Evolutionary conservation across 306 rosid species (phyloP).

Genomic region (Luffa acutangula): DNA sequence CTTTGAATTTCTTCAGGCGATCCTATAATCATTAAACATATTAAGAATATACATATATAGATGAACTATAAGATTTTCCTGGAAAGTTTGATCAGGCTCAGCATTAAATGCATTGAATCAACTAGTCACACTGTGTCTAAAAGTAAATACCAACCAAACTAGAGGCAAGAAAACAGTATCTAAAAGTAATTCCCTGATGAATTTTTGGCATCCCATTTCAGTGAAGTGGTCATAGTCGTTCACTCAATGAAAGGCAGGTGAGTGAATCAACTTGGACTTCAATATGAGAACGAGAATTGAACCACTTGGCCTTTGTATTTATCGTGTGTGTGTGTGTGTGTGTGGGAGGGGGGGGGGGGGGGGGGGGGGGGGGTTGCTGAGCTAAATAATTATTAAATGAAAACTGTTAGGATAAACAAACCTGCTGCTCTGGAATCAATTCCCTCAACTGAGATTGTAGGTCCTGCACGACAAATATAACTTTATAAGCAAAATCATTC

Average conservation of each 20-base stretch:
- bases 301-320: not conserved
- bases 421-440: conserved; percentile 91
- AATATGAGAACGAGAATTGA: not conserved
- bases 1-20: conserved; percentile 77
- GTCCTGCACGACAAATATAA: conserved; percentile 44
- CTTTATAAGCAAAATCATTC: conserved; percentile 2
- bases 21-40: conserved; percentile 35
- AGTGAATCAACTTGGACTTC: not conserved
- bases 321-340: not conserved
- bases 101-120: not conserved
- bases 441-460: conserved; percentile 76
- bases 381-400: conserved; percentile 5
- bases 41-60: not conserved
- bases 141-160: not conserved
- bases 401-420: conserved; percentile 18
- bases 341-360: no score
- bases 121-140: not conserved
- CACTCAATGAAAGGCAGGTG: not conserved
- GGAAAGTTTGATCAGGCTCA: not conserved
- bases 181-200: not conserved
- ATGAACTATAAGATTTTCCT: not conserved
- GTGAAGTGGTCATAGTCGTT: not conserved
- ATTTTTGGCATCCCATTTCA: not conserved
- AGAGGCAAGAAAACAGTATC: not conserved
- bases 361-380: no score